Evolutionary conservation across 1,139 yeast genomes (phyloP), one percentile per base, ranked within the genome.

Genomic region (Sugiyamaella xylanicola): DNA sequence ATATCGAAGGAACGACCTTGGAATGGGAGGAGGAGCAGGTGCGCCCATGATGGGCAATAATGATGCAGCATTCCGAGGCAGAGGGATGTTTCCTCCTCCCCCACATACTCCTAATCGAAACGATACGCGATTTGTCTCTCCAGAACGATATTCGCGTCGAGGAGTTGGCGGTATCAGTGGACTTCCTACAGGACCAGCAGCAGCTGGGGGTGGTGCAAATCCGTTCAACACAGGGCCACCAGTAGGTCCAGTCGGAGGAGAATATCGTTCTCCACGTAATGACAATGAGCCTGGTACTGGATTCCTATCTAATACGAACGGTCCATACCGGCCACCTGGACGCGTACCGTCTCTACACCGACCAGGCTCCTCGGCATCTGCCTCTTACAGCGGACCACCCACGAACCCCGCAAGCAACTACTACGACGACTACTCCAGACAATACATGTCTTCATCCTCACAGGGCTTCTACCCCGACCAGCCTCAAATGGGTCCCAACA

Each of bases 291-390:
- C 15, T 4, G 19, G 8, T n/a, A 5, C 42, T n/a, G 36, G 41
- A 4, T 46, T 35, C 42, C 19, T 20, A 11, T 15, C 50, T 9
- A 36, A 21, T 46, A 20, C 44, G 13, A 16, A 13, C 44, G 20
- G 20, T 9, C 40, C 21, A 17, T 17, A 25, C 17, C n/a, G 15
- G 7, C 15, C 37, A 11, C 20, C 20, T 20, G 21, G 22, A 13
- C 17, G 48, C 3, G 11, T 16, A 4, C 29, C 29, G 11, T 48
- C 52, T 11, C 7, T 42, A 19, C 52, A 48, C 20, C 17, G 52
- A 19, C 52, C 52, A 5, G 46, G 46, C 21, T 48, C 52, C 8
- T 48, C 52, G 2, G 27, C 46, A n/a, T 48, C 52, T 2, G 52
- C 47, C 4, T 48, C 52, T 3, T 48, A 48, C 45, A 29, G 52